Conservation (phyloP, 2,329 filamentous ascomycete genomes). For the Aspergillus amoenus region DNA sequence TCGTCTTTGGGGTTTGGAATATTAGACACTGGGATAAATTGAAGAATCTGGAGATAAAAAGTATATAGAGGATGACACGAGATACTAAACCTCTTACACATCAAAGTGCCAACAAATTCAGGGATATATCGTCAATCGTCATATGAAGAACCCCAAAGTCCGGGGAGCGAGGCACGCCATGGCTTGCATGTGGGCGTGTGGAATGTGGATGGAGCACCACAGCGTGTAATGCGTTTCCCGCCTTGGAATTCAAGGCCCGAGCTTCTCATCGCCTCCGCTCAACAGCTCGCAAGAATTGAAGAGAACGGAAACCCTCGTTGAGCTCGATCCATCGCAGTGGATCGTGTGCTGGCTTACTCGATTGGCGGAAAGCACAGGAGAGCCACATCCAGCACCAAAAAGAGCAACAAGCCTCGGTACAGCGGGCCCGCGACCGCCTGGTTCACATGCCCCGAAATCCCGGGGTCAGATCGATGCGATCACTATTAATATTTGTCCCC, state of each 20-base stretch:
- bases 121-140: background rate
- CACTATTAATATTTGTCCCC: slow-evolving; percentile 22
- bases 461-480: slow-evolving; percentile 23
- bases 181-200: background rate
- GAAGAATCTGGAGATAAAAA: background rate
- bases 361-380: background rate
- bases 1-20: background rate
- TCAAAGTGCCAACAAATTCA: background rate
- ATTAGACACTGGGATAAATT: background rate
- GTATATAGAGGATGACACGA: background rate
- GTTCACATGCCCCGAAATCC: slow-evolving; percentile 24
- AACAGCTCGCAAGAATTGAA: background rate
- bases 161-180: background rate
- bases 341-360: slow-evolving; percentile 1
- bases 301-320: background rate
- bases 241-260: background rate
- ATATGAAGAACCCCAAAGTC: background rate
- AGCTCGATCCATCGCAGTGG: background rate
- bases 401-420: slow-evolving; percentile 20
- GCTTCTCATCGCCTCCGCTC: background rate
- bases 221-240: no score
- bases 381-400: background rate
- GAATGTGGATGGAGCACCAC: no score
- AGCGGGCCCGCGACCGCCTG: slow-evolving; percentile 15
- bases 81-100: background rate